Evolutionary conservation across 805 yeast genomes (phyloP).

Genomic region (Metschnikowia borealis): DNA sequence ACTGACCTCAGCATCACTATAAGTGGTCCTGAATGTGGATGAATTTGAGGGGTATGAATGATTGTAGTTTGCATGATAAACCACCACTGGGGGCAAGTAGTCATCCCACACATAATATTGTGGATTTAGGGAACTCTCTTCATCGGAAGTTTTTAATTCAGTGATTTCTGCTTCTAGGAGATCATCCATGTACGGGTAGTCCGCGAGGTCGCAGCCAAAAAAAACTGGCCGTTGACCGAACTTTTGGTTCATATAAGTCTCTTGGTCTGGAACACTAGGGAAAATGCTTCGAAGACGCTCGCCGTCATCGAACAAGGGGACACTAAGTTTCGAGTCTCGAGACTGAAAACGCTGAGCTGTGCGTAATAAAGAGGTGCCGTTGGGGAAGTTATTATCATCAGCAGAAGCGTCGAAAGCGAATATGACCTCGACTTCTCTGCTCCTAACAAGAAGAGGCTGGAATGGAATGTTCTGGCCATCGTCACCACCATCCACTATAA

Average conservation of each 20-base stretch:
- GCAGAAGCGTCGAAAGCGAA: slow-evolving; percentile 46
- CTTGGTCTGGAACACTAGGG: slow-evolving; percentile 34
- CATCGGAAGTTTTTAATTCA: neutral
- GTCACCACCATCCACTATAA: slow-evolving; percentile 47
- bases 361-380: slow-evolving; percentile 49
- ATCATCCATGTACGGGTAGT: slow-evolving; percentile 22
- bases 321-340: slow-evolving; percentile 2
- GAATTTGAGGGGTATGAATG: slow-evolving; percentile 46
- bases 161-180: neutral
- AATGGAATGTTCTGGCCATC: slow-evolving; percentile 48
- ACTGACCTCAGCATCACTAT: slow-evolving; percentile 39
- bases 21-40: slow-evolving; percentile 56
- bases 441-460: slow-evolving; percentile 37
- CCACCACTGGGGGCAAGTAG: slow-evolving; percentile 49
- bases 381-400: slow-evolving; percentile 52
- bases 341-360: slow-evolving; percentile 34
- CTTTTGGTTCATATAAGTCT: slow-evolving; percentile 17
- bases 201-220: slow-evolving; percentile 40
- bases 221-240: slow-evolving; percentile 31
- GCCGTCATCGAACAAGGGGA: slow-evolving; percentile 6
- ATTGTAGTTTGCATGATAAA: slow-evolving; percentile 47
- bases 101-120: slow-evolving; percentile 12
- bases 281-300: slow-evolving; percentile 16
- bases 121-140: slow-evolving; percentile 3
- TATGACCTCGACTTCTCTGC: slow-evolving; percentile 36